A percentile compares a stretch with the other conserved stretches of the same genome.
Evolutionary conservation across 306 rosid species (phyloP).

Genomic region (Inga leiocalycina): DNA sequence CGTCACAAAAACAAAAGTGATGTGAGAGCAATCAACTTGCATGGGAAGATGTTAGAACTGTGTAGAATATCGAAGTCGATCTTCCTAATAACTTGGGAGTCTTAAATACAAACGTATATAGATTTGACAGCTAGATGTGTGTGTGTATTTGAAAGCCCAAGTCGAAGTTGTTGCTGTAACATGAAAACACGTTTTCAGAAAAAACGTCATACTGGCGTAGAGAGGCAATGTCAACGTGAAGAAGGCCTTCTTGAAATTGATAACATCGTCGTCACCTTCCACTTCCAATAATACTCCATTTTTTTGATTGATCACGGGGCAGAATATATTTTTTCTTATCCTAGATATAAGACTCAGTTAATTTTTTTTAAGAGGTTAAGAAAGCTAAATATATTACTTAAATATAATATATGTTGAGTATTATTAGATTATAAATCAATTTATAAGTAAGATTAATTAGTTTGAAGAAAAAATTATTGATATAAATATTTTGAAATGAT

Average conservation of each 20-base stretch:
- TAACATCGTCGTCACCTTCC: not conserved
- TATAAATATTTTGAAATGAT: too few relatives aligned
- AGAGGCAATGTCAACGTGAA: not conserved
- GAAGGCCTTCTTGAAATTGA: not conserved
- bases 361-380: too few relatives aligned
- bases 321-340: too few relatives aligned
- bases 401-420: too few relatives aligned
- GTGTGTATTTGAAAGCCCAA: not conserved
- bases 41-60: not conserved
- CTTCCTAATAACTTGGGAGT: not conserved
- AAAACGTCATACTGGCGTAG: not conserved
- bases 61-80: not conserved
- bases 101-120: too few relatives aligned
- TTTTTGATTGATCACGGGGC: too few relatives aligned
- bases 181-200: not conserved
- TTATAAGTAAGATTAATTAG: too few relatives aligned
- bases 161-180: not conserved
- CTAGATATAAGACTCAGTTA: too few relatives aligned
- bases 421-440: too few relatives aligned
- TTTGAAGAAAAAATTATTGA: too few relatives aligned
- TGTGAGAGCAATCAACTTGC: not conserved
- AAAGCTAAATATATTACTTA: too few relatives aligned
- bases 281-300: not conserved
- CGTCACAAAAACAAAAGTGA: not conserved
- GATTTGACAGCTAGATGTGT: not conserved